Percentiles rank a stretch among this genome's conserved stretches.
Conservation (phyloP, 2,329 filamentous ascomycete species). For the Pseudopyrenochaeta lycopersici region DNA sequence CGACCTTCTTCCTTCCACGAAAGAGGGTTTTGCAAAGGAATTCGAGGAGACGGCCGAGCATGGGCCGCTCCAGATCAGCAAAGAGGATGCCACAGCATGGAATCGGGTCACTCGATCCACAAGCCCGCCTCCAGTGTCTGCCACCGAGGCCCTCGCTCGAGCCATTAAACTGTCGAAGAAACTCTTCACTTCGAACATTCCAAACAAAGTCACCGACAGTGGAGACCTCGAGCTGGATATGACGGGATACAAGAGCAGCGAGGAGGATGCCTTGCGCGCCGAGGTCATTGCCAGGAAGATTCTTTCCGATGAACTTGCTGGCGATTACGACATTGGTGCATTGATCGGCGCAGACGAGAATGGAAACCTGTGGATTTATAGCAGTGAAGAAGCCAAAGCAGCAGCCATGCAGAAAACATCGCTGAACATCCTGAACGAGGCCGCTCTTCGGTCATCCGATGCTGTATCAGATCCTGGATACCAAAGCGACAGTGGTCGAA, state of each 20-base stretch:
- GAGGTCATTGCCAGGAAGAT: slow-evolving; percentile 95
- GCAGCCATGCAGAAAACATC: slow-evolving; percentile 75
- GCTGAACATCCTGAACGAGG: slow-evolving; percentile 61
- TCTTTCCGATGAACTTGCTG: slow-evolving; percentile 89
- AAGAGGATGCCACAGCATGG: slow-evolving; percentile 46
- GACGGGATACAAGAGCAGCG: slow-evolving; percentile 94
- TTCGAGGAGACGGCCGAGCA: slow-evolving; percentile 35
- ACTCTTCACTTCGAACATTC: slow-evolving; percentile 89
- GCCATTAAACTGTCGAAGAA: slow-evolving; percentile 87
- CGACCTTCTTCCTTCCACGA: slow-evolving; percentile 59
- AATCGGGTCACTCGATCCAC: slow-evolving; percentile 63
- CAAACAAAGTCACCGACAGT: slow-evolving; percentile 87
- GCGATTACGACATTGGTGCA: slow-evolving; percentile 94
- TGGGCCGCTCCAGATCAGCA: slow-evolving; percentile 43
- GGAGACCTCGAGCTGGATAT: slow-evolving; percentile 98
- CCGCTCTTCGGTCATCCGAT: slow-evolving; percentile 71
- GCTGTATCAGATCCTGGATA: slow-evolving; percentile 93
- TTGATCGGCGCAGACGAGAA: slow-evolving; percentile 94
- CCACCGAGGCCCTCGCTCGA: slow-evolving; percentile 80
- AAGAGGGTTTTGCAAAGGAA: slow-evolving; percentile 46
- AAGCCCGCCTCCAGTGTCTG: slow-evolving; percentile 79
- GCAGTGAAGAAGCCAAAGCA: slow-evolving; percentile 94
- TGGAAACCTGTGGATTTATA: slow-evolving; percentile 99
- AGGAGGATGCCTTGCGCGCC: slow-evolving; percentile 89
- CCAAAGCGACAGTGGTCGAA: slow-evolving; percentile 82